Percentiles rank a stretch among this genome's conserved stretches.
phyloP scores from a whole-genome alignment of 345 rosid species.

The Streptanthus diversifolius region DNA sequence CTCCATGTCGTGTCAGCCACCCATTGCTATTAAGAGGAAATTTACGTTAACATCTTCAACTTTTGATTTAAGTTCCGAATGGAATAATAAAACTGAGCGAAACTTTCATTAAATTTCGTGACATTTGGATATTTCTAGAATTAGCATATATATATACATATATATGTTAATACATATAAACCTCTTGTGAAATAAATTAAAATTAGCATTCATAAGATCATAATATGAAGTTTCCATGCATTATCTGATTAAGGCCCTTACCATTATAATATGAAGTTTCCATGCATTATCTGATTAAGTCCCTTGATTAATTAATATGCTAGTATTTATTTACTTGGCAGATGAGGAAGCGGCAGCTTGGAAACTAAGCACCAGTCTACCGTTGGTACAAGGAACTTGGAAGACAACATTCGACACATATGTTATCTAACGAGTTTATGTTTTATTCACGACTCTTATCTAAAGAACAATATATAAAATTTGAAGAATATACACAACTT shows the following conservation, averaged over 20 bases:
- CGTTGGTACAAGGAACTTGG: neutral
- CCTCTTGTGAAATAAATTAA: neutral
- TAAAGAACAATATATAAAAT: neutral
- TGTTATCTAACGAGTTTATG: neutral
- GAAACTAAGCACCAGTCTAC: neutral
- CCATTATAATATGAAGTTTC: neutral
- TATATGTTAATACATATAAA: neutral
- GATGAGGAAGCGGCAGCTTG: neutral
- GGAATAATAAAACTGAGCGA: neutral
- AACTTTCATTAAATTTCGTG: neutral
- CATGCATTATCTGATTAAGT: neutral
- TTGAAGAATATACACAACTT: neutral
- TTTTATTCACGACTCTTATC: neutral
- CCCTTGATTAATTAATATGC: neutral
- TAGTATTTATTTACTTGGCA: neutral
- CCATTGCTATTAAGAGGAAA: neutral
- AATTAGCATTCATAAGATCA: too few relatives aligned
- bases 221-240: neutral
- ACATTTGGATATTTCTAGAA: neutral
- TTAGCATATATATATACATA: too few relatives aligned
- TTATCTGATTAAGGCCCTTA: too few relatives aligned
- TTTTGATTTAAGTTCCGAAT: neutral
- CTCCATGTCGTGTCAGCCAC: neutral
- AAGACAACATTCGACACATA: neutral
- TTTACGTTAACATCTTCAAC: neutral